Evolutionary conservation across 23 red algal species (phyloP).

Genomic region (Gracilaria caudata): DNA sequence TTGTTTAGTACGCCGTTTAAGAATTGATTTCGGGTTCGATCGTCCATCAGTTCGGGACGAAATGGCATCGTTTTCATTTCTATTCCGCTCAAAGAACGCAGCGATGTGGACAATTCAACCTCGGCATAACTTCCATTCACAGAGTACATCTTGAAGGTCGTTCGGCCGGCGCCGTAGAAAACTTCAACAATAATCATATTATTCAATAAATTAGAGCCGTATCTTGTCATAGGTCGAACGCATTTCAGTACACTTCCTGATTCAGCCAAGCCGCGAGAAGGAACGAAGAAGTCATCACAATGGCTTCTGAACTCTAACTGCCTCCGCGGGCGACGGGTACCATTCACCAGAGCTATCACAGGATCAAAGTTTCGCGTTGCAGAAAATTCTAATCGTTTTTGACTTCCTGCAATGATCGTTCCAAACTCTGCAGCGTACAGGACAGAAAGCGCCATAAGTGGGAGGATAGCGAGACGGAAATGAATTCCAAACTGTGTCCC

Average conservation of each 20-base stretch:
- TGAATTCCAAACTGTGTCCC: neutral
- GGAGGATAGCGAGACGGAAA: neutral
- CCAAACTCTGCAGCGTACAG: neutral
- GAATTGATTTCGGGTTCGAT: neutral
- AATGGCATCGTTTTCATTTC: neutral
- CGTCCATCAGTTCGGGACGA: neutral
- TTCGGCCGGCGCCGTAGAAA: neutral
- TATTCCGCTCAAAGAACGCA: neutral
- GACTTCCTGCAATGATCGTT: neutral
- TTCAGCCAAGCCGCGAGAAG: neutral
- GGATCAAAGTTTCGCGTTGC: constrained; percentile 1
- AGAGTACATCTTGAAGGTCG: neutral
- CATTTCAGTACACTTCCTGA: neutral
- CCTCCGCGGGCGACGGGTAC: neutral
- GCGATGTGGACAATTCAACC: neutral
- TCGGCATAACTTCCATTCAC: neutral
- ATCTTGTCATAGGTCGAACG: no score
- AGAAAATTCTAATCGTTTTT: neutral
- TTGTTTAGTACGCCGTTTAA: constrained; percentile 1
- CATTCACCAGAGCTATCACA: neutral
- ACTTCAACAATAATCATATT: no score
- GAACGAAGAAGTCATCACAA: constrained; percentile 7
- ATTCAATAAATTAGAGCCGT: no score
- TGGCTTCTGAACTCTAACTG: neutral
- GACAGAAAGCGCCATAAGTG: neutral